A percentile compares a stretch with the other conserved stretches of the same genome.
Evolutionary conservation across 192 early-diverging fungal species (phyloP).

Genomic region (Entophlyctis helioformis): DNA sequence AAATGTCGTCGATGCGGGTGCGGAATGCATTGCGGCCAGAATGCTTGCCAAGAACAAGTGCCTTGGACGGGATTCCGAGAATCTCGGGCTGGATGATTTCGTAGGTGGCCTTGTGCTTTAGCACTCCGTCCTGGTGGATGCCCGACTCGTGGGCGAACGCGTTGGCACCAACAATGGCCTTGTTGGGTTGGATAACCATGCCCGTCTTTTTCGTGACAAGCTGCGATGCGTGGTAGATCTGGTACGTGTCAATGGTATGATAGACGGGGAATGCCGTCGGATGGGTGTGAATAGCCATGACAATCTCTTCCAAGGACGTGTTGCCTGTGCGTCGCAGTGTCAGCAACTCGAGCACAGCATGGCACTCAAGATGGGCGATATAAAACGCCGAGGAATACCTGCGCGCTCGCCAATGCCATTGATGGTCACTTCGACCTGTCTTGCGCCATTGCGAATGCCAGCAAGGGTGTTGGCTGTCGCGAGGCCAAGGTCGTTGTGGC

Average conservation of each 20-base stretch:
- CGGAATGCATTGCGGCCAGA: conserved; percentile 91
- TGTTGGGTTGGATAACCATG: conserved; percentile 96
- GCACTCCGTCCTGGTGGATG: conserved; percentile 96
- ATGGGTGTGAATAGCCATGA: conserved; percentile 92
- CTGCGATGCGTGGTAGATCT: conserved; percentile 79
- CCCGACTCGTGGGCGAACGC: conserved; percentile 96
- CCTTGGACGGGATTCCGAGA: conserved; percentile 74
- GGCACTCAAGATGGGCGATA: background rate
- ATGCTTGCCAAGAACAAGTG: conserved; percentile 90
- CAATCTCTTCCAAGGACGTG: conserved; percentile 90
- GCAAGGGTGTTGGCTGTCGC: conserved; percentile 93
- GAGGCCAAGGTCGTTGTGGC: conserved; percentile 94
- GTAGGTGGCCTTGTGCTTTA: conserved; percentile 92
- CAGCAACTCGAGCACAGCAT: too few species aligned
- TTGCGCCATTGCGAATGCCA: conserved; percentile 79
- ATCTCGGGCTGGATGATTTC: conserved; percentile 93
- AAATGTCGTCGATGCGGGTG: conserved; percentile 66
- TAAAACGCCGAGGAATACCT: too few species aligned
- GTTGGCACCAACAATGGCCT: conserved; percentile 95
- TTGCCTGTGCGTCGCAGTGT: conserved; percentile 47
- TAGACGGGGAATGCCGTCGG: conserved; percentile 75
- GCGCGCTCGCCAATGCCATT: conserved; percentile 99
- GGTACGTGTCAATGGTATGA: conserved; percentile 79
- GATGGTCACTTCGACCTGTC: conserved; percentile 94
- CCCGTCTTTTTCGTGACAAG: conserved; percentile 82